Conservation (phyloP, 2,329 filamentous ascomycete genomes). For the Xylariaceae sp. region DNA sequence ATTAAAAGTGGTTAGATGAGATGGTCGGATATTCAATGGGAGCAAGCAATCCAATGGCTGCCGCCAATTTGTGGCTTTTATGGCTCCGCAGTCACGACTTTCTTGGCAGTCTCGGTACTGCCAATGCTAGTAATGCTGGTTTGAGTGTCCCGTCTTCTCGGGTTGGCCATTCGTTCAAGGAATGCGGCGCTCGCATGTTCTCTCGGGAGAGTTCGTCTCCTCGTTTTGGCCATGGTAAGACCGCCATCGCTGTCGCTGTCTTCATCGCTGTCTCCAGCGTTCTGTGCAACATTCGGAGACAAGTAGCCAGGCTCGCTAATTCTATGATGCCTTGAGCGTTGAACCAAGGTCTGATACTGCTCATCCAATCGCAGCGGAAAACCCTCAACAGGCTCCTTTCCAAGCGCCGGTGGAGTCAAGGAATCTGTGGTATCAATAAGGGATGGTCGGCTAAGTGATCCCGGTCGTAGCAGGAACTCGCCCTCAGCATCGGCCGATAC, state of each 20-base stretch:
- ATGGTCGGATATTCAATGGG: background rate
- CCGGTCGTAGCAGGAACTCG: conserved; percentile 51
- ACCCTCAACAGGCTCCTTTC: conserved; percentile 42
- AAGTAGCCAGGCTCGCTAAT: conserved; percentile 20
- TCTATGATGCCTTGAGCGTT: conserved; percentile 17
- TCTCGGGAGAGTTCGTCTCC: conserved; percentile 37
- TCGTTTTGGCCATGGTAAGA: conserved; percentile 49
- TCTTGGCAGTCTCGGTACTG: conserved; percentile 61
- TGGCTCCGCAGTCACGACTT: conserved; percentile 39
- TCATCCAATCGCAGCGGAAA: conserved; percentile 42
- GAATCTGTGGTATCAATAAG: conserved; percentile 50
- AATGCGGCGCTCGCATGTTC: conserved; percentile 30
- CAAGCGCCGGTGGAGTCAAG: conserved; percentile 48
- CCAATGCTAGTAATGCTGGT: conserved; percentile 55
- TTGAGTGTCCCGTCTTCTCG: conserved; percentile 53
- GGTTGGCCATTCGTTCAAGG: conserved; percentile 32
- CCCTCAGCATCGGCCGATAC: conserved; percentile 58
- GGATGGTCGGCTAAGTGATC: conserved; percentile 40
- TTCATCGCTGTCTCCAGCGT: conserved; percentile 43
- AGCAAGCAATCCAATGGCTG: background rate
- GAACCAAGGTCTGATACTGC: conserved; percentile 26
- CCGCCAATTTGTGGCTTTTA: background rate
- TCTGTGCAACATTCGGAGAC: conserved; percentile 24
- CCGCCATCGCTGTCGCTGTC: conserved; percentile 53
- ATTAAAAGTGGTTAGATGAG: background rate